These are phyloP conservation scores for Vicia sativa DNA, from an alignment of 306 rosid genomes.

Conservation along the genomic window DNA sequence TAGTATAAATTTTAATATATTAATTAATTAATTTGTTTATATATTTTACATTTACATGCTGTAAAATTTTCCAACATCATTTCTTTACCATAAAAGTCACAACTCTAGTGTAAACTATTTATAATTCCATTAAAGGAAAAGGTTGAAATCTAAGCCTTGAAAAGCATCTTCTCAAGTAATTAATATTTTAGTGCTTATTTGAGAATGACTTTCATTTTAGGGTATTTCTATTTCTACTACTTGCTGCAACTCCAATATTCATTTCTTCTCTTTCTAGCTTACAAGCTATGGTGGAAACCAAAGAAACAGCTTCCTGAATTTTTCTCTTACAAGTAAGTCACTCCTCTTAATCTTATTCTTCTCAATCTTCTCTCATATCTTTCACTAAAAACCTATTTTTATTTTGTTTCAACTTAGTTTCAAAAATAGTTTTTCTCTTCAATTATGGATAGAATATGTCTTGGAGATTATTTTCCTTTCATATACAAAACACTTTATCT, in stretches of 20 bases:
- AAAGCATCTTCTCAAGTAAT: constrained; percentile 35
- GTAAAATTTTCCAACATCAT: constrained; percentile 12
- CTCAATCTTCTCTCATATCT: constrained; percentile 21
- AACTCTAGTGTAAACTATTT: not conserved
- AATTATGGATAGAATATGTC: constrained; percentile 3
- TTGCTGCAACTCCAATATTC: not conserved
- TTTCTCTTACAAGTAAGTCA: constrained; percentile 48
- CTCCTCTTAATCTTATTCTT: constrained; percentile 4
- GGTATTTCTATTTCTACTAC: constrained; percentile 28
- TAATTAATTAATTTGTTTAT: not conserved
- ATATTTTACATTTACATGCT: not conserved
- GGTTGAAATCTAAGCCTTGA: constrained; percentile 31
- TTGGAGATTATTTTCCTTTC: not conserved
- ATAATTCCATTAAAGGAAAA: constrained; percentile 15
- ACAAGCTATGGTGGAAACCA: constrained; percentile 36
- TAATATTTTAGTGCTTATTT: constrained; percentile 32
- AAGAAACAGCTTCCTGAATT: constrained; percentile 35
- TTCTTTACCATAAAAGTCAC: not conserved
- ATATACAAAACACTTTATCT: not conserved
- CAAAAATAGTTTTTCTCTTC: not conserved
- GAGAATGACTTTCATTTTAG: constrained; percentile 38
- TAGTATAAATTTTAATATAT: not conserved
- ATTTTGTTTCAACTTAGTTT: constrained; percentile 27
- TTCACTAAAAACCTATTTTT: constrained; percentile 4
- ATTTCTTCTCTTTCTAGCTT: constrained; percentile 39